Evolutionary conservation across 306 rosid genomes (phyloP).

Genomic region (Casuarina cunninghamiana): DNA sequence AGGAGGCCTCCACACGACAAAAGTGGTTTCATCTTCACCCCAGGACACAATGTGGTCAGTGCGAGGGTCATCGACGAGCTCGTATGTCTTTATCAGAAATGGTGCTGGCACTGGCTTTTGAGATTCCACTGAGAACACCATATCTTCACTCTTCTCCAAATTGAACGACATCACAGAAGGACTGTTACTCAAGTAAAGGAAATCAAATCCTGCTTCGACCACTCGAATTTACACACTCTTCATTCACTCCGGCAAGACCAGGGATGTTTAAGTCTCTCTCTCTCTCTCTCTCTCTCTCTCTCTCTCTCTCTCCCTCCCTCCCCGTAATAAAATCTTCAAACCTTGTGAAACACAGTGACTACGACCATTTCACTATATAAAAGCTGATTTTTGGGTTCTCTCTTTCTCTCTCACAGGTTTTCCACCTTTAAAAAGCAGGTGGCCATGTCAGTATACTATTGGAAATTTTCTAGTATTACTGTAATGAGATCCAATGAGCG

Average conservation of each 20-base stretch:
- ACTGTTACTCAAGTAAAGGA: background rate
- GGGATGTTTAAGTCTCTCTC: constrained; percentile 26
- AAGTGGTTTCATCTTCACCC: constrained; percentile 63
- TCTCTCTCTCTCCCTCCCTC: constrained; percentile 15
- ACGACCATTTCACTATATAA: constrained; percentile 35
- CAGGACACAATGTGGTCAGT: constrained; percentile 83
- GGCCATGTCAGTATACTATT: constrained; percentile 54
- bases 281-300: constrained; percentile 15
- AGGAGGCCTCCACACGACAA: constrained; percentile 76
- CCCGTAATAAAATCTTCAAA: constrained; percentile 19
- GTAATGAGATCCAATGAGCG: constrained; percentile 50
- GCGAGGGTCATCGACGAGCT: constrained; percentile 72
- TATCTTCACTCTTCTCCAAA: constrained; percentile 45
- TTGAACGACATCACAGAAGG: constrained; percentile 41
- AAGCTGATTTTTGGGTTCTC: constrained; percentile 20
- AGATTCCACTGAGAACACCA: constrained; percentile 47
- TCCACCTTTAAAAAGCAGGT: constrained; percentile 62
- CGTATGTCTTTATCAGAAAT: constrained; percentile 68
- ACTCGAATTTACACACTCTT: constrained; percentile 1
- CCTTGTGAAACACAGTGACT: constrained; percentile 30
- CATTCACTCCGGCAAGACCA: constrained; percentile 15
- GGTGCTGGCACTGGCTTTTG: constrained; percentile 67
- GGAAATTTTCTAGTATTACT: constrained; percentile 36
- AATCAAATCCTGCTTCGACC: constrained; percentile 15
- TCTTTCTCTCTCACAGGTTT: constrained; percentile 27